A percentile compares a stretch with the other conserved stretches of the same genome.
Conservation (phyloP, 495 filamentous ascomycete species). For the Aspergillus ostianus region DNA sequence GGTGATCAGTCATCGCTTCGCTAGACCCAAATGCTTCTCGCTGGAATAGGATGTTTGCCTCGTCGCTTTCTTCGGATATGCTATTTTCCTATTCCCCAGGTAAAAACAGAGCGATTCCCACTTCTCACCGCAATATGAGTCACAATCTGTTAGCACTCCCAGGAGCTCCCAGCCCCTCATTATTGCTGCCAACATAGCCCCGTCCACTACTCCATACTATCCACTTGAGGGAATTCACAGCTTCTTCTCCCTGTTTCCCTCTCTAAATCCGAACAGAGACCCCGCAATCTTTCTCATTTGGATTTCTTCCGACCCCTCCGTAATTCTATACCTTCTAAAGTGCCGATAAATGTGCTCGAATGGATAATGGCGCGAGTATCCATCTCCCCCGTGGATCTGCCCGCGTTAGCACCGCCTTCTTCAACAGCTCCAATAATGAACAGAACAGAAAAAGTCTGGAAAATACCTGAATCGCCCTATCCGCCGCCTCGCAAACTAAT, state of each 20-base stretch:
- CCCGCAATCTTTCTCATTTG: slow-evolving; percentile 49
- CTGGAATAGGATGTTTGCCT: not conserved
- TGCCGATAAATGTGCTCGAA: slow-evolving; percentile 55
- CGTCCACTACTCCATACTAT: not conserved
- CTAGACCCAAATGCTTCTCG: not conserved
- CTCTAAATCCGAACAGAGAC: slow-evolving; percentile 43
- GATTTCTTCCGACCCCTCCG: slow-evolving; percentile 50
- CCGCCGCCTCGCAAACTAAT: slow-evolving; percentile 56
- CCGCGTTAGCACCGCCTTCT: not conserved
- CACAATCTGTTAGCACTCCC: not conserved
- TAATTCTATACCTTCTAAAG: slow-evolving; percentile 49
- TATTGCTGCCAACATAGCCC: not conserved
- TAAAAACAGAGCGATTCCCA: not conserved
- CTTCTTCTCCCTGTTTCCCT: slow-evolving; percentile 3
- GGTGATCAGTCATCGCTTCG: not conserved
- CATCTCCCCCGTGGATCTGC: slow-evolving; percentile 52
- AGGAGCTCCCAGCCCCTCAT: not conserved
- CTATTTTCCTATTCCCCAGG: not conserved
- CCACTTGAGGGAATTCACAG: not conserved
- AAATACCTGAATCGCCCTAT: slow-evolving; percentile 56
- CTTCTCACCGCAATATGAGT: not conserved
- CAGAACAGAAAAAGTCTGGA: not conserved
- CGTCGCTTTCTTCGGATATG: not conserved
- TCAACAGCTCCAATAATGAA: not conserved
- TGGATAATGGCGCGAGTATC: slow-evolving; percentile 45